Evolutionary conservation across 441 rosid genomes (phyloP).

Genomic region (Erysimum cheiri): DNA sequence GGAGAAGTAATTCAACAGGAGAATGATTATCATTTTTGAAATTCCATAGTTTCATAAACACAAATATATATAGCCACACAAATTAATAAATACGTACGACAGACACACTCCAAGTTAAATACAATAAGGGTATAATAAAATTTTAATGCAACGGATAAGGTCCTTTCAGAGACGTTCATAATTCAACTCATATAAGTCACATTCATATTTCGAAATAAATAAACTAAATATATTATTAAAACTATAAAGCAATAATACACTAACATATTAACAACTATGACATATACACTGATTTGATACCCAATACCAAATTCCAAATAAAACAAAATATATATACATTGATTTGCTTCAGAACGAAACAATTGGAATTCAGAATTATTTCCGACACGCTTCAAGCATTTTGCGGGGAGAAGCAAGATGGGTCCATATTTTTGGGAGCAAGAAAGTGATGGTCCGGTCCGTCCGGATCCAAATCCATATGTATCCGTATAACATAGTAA

Average conservation of each 20-base stretch:
- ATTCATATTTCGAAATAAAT: slow-evolving; percentile 8
- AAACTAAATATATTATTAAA: neutral
- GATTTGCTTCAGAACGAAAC: neutral
- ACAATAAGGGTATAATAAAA: neutral
- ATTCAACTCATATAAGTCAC: slow-evolving; percentile 10
- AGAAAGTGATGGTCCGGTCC: neutral
- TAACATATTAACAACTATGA: neutral
- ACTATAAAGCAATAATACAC: slow-evolving; percentile 19
- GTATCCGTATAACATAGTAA: neutral
- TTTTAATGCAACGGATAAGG: neutral
- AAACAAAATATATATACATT: neutral
- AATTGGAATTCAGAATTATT: slow-evolving; percentile 5
- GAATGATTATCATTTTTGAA: neutral
- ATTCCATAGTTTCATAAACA: neutral
- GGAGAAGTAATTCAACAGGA: neutral
- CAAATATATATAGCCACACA: slow-evolving; percentile 15
- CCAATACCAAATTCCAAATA: neutral
- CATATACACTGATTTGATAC: neutral
- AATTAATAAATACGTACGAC: neutral
- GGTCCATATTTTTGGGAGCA: slow-evolving; percentile 10
- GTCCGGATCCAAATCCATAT: slow-evolving; percentile 13
- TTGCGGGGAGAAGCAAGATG: slow-evolving; percentile 29
- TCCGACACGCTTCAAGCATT: slow-evolving; percentile 24
- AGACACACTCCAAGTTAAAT: neutral
- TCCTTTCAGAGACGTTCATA: neutral